A percentile compares a stretch with the other conserved stretches of the same genome.
These are phyloP conservation scores for Hypoxylon sp. DNA, from an alignment of 2,329 filamentous ascomycete species.

Conservation along the genomic window DNA sequence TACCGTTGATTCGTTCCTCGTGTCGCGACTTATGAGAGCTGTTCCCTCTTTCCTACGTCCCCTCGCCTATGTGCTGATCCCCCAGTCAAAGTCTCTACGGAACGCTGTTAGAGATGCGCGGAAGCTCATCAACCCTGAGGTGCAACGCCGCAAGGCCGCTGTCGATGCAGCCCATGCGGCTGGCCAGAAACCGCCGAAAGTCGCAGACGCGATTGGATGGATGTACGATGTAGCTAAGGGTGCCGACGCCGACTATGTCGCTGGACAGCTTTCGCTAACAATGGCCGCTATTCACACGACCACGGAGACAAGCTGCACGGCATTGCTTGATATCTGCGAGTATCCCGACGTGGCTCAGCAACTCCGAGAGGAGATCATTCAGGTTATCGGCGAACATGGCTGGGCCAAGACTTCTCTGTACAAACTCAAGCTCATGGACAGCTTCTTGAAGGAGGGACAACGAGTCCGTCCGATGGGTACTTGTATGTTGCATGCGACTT, in stretches of 20 bases:
- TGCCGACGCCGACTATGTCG: conserved; percentile 52
- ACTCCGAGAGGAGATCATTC: conserved; percentile 62
- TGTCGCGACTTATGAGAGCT: conserved; percentile 57
- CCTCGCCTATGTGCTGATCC: conserved; percentile 62
- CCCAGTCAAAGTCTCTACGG: conserved; percentile 58
- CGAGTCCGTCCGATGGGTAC: conserved; percentile 51
- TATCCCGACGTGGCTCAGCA: conserved; percentile 61
- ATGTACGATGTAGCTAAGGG: conserved; percentile 58
- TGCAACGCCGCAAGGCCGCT: conserved; percentile 50
- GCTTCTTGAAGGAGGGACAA: conserved; percentile 60
- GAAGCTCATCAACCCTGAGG: conserved; percentile 55
- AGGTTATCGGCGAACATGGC: conserved; percentile 52
- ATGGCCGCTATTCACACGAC: conserved; percentile 62
- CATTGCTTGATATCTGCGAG: conserved; percentile 62
- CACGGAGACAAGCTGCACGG: conserved; percentile 55
- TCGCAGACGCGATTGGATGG: conserved; percentile 61
- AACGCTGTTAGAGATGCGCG: conserved; percentile 56
- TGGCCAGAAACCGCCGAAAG: conserved; percentile 53
- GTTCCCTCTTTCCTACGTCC: conserved; percentile 59
- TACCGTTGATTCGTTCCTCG: conserved; percentile 58
- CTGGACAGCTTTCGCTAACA: conserved; percentile 56
- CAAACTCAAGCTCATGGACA: conserved; percentile 58
- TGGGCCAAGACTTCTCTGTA: conserved; percentile 55
- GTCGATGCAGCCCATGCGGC: conserved; percentile 49
- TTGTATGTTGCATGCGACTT: conserved; percentile 45